A percentile compares a stretch with the other conserved stretches of the same genome.
These are phyloP conservation scores for Cnidoscolus chayamansa DNA, from an alignment of 441 rosid species.

Conservation along the genomic window DNA sequence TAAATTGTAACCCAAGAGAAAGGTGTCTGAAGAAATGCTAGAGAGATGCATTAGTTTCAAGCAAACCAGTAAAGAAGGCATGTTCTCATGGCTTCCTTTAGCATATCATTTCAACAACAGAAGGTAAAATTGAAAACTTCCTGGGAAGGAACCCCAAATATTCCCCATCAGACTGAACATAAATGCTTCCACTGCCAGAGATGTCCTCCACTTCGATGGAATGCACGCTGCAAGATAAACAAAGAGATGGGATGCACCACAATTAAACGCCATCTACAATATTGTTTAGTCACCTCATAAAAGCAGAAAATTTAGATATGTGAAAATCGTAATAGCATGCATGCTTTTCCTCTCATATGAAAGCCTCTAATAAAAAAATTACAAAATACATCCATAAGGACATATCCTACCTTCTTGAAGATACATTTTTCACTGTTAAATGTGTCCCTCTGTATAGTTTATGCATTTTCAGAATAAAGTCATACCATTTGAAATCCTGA, in stretches of 20 bases:
- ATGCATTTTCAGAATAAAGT: constrained; percentile 69
- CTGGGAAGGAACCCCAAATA: constrained; percentile 83
- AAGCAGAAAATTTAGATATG: neutral
- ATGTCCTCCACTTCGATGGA: constrained; percentile 77
- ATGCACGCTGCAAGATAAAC: constrained; percentile 46
- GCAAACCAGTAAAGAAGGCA: neutral
- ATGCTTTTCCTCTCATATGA: neutral
- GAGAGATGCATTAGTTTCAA: constrained; percentile 7
- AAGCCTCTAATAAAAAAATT: neutral
- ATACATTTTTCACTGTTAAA: constrained; percentile 63
- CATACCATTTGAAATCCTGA: constrained; percentile 91
- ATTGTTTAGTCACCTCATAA: neutral
- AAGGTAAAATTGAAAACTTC: constrained; percentile 66
- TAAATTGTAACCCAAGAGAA: neutral
- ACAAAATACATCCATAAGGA: constrained; percentile 1
- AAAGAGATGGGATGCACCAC: neutral
- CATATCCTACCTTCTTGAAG: constrained; percentile 60
- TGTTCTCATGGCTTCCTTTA: constrained; percentile 28
- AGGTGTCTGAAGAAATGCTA: neutral
- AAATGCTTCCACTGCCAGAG: constrained; percentile 52
- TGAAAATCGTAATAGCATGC: neutral
- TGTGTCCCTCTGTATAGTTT: constrained; percentile 84
- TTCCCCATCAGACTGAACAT: constrained; percentile 96
- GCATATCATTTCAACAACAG: constrained; percentile 69
- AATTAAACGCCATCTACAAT: neutral